These are phyloP conservation scores for Fusarium sp. DNA, from an alignment of 2,329 filamentous ascomycete species.

Conservation along the genomic window DNA sequence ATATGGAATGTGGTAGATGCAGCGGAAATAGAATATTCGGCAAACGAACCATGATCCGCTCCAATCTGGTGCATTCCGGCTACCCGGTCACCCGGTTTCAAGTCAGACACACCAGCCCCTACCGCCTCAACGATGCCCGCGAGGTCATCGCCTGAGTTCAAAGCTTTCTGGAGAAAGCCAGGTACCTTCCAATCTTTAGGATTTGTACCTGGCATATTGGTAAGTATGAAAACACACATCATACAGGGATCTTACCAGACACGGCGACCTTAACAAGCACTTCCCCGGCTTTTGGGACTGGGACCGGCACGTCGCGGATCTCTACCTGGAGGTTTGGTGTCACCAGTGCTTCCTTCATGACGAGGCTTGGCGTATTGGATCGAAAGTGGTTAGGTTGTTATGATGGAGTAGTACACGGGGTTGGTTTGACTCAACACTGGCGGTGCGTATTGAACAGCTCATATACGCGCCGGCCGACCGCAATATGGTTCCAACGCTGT, in stretches of 20 bases:
- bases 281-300: background rate
- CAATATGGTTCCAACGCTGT: no score
- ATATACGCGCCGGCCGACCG: no score
- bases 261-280: background rate
- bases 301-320: background rate
- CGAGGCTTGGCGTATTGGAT: background rate
- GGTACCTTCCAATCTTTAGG: constrained; percentile 1
- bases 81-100: background rate
- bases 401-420: no score
- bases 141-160: background rate
- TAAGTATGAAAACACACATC: background rate
- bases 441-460: no score
- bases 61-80: background rate
- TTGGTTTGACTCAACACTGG: no score
- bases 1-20: constrained; percentile 1
- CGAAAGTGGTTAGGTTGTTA: no score
- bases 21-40: background rate
- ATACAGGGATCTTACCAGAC: background rate
- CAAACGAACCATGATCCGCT: background rate
- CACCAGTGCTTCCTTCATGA: constrained; percentile 1
- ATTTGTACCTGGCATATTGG: background rate
- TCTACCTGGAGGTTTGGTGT: background rate
- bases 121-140: background rate
- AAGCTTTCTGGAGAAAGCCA: background rate
- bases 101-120: background rate